Evolutionary conservation across 352 stramenopile species (phyloP), one percentile per base, ranked within the genome.

Genomic region (Ochromonadaceae sp.): DNA sequence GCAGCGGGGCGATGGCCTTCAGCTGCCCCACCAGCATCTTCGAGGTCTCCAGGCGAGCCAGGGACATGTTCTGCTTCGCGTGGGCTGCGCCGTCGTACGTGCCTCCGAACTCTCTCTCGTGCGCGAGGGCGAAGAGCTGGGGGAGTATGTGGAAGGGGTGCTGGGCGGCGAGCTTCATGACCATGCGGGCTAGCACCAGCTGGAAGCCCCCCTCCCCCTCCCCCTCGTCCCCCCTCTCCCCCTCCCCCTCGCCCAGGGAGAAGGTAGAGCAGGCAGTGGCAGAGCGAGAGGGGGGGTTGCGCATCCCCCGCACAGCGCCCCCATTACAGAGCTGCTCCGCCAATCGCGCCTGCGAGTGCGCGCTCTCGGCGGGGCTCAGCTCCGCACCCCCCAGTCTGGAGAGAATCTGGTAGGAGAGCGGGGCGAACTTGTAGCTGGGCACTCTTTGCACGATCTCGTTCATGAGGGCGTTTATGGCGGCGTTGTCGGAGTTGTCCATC

Each of bases 331-430:
- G n/a, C n/a, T n/a, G n/a, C n/a, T n/a, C n/a, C n/a, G n/a, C n/a
- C n/a, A n/a, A n/a, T n/a, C n/a, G n/a, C n/a, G n/a, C n/a, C n/a
- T n/a, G n/a, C n/a, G n/a, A n/a, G n/a, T n/a, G n/a, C n/a, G n/a
- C n/a, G n/a, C n/a, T n/a, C n/a, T n/a, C n/a, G n/a, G n/a, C n/a
- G n/a, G n/a, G n/a, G n/a, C n/a, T n/a, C n/a, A n/a, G n/a, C n/a
- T n/a, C 62, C 63, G 52, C 68, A 79, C 34, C 60, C 35, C 84
- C 92, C 25, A 98, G 84, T 0, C 92, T 79, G 26, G 91, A 96
- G 57, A 97, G 94, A 26, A 98, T 87, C 77, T 98, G 93, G 70
- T 97, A 97, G 20, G 85, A 92, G 10, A 98, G 73, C 20, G 90
- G 88, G 28, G 97, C 82, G 65, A 98, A 93, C 67, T 94, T 92